Percentiles rank a stretch among this genome's conserved stretches.
These are phyloP conservation scores for Paragyromitra xinjiangensis DNA, from an alignment of 495 filamentous ascomycete species.

Conservation along the genomic window DNA sequence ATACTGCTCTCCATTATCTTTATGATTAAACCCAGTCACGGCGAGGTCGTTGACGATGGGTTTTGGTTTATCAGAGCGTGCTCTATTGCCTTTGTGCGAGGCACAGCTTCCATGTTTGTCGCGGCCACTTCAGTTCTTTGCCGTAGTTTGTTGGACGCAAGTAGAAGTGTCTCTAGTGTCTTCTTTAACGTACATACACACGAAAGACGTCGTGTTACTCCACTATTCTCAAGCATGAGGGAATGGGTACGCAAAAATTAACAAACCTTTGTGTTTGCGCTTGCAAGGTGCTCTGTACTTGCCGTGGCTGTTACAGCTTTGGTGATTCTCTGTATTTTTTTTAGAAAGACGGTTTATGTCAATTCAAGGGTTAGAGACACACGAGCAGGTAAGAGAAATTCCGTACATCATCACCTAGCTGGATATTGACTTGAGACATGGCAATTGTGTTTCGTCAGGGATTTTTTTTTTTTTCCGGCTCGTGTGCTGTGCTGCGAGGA, in stretches of 20 bases:
- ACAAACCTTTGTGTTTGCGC: constrained; percentile 46
- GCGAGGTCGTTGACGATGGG: constrained; percentile 28
- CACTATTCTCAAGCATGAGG: not conserved
- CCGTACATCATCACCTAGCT: constrained; percentile 46
- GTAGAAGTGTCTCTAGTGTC: constrained; percentile 40
- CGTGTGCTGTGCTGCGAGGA: not conserved
- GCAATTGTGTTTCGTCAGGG: not conserved
- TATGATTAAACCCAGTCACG: not conserved
- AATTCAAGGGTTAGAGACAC: not conserved
- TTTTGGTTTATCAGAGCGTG: constrained; percentile 54
- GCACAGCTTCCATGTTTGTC: constrained; percentile 48
- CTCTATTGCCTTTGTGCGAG: constrained; percentile 53
- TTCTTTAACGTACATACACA: constrained; percentile 7
- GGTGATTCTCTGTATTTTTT: constrained; percentile 27
- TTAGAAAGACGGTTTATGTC: not conserved
- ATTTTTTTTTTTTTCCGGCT: constrained; percentile 14
- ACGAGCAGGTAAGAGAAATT: not conserved
- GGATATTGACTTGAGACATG: constrained; percentile 49
- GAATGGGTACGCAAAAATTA: not conserved
- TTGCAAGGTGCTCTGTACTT: constrained; percentile 33
- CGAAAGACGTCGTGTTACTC: constrained; percentile 2
- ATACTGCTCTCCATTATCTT: not conserved
- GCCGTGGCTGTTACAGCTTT: constrained; percentile 39
- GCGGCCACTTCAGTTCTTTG: constrained; percentile 46
- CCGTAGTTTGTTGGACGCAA: constrained; percentile 54